These are phyloP conservation scores for Nothopassalora personata DNA, from an alignment of 2,329 filamentous ascomycete genomes.

Conservation along the genomic window DNA sequence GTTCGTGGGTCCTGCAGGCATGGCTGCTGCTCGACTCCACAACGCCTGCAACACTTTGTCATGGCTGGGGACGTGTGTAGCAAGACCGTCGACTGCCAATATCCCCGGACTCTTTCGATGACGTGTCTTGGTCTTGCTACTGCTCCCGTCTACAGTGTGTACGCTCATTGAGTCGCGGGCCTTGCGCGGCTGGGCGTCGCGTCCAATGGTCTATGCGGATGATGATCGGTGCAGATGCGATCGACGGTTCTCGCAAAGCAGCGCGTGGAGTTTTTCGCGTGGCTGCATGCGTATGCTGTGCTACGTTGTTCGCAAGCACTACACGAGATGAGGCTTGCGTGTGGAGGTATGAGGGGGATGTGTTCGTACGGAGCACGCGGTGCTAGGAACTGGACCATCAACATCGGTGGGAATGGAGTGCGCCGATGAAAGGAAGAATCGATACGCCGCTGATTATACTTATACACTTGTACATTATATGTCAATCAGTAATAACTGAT, in stretches of 20 bases:
- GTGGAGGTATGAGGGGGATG: not conserved
- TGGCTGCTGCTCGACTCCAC: not conserved
- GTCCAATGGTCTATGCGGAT: not conserved
- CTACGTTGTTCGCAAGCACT: not conserved
- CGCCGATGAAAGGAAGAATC: too few relatives aligned
- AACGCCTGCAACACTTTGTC: not conserved
- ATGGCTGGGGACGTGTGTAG: not conserved
- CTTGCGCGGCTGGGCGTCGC: too few relatives aligned
- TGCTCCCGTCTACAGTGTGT: not conserved
- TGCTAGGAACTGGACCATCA: not conserved
- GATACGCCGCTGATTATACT: too few relatives aligned
- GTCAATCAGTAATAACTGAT: too few relatives aligned
- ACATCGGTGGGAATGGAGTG: too few relatives aligned
- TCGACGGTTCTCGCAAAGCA: not conserved
- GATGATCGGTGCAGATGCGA: not conserved
- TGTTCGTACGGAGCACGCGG: not conserved
- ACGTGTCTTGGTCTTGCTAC: not conserved
- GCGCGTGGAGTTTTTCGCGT: not conserved
- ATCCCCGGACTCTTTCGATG: not conserved
- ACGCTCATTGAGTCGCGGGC: not conserved
- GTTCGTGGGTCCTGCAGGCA: not conserved
- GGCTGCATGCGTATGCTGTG: not conserved
- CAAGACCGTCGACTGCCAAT: not conserved
- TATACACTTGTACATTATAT: too few relatives aligned
- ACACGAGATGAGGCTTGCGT: not conserved